A percentile compares a stretch with the other conserved stretches of the same genome.
phyloP scores from a whole-genome alignment of 192 early-diverging fungal species.

The Umbelopsis ramanniana region DNA sequence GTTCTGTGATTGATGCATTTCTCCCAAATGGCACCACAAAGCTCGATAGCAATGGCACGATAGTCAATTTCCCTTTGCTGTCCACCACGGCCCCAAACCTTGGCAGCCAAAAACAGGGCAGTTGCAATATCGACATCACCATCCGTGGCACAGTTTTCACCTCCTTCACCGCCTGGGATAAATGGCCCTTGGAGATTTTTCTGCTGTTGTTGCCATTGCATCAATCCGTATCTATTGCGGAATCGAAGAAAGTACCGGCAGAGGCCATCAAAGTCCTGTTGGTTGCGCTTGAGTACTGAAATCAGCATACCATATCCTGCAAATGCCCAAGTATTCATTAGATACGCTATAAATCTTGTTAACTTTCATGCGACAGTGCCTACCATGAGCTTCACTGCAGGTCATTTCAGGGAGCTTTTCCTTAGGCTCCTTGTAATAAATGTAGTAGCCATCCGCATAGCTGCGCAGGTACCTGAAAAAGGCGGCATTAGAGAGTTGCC shows the following conservation, averaged over 20 bases:
- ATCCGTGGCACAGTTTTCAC: conserved; percentile 55
- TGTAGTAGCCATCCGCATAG: conserved; percentile 50
- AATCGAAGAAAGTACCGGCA: conserved; percentile 53
- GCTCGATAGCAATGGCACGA: conserved; percentile 40
- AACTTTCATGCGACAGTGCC: background rate
- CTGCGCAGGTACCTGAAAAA: conserved; percentile 46
- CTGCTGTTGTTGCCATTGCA: conserved; percentile 59
- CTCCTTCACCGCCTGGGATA: conserved; percentile 52
- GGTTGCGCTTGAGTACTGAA: conserved; percentile 55
- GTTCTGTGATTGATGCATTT: conserved; percentile 55
- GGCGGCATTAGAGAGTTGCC: background rate
- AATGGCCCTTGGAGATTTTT: conserved; percentile 34
- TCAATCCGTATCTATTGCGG: conserved; percentile 50
- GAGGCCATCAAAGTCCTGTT: conserved; percentile 59
- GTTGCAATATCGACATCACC: conserved; percentile 61
- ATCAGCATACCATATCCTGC: conserved; percentile 59
- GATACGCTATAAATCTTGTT: background rate
- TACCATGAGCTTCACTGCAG: conserved; percentile 55
- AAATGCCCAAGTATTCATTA: background rate
- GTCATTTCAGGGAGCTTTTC: conserved; percentile 55
- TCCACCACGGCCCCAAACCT: conserved; percentile 48
- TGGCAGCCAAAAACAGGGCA: conserved; percentile 52
- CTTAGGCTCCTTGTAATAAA: conserved; percentile 57
- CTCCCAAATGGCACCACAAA: conserved; percentile 53
- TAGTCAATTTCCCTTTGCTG: conserved; percentile 46